A percentile compares a stretch with the other conserved stretches of the same genome.
Evolutionary conservation across 805 yeast genomes (phyloP).

Genomic region (Aciculoconidium aculeatum): DNA sequence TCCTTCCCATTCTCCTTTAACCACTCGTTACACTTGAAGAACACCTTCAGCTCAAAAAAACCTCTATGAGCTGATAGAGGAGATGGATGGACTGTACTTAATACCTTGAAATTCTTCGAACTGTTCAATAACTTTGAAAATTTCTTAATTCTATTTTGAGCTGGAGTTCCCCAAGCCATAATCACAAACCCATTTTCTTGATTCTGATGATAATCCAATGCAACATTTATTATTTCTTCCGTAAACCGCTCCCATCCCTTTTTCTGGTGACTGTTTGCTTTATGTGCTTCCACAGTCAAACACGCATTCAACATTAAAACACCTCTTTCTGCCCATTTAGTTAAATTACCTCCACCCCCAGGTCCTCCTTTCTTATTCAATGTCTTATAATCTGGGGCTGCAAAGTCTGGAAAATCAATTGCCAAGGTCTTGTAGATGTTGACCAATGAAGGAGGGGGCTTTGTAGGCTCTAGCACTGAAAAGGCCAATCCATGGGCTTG

Average conservation of each 20-base stretch:
- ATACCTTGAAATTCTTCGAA: conserved; percentile 39
- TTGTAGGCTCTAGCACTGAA: conserved; percentile 75
- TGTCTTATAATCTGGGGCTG: conserved; percentile 39
- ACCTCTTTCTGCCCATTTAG: conserved; percentile 83
- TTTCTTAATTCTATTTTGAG: conserved; percentile 52
- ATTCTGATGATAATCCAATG: conserved; percentile 42
- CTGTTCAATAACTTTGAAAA: conserved; percentile 18
- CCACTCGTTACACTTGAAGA: conserved; percentile 75
- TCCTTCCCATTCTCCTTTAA: conserved; percentile 35
- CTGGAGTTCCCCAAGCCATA: conserved; percentile 80
- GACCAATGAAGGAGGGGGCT: conserved; percentile 76
- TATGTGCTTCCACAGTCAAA: conserved; percentile 86
- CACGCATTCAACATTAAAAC: conserved; percentile 84
- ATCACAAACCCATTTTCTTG: conserved; percentile 52
- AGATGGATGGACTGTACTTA: conserved; percentile 86
- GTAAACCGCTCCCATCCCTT: conserved; percentile 94
- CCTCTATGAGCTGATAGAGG: conserved; percentile 87
- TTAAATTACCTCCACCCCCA: conserved; percentile 60
- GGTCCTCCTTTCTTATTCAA: conserved; percentile 21
- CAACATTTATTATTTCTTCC: conserved; percentile 52
- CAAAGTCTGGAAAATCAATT: conserved; percentile 62
- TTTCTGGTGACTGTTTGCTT: conserved; percentile 87
- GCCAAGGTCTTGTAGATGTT: conserved; percentile 80
- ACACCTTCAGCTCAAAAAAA: conserved; percentile 74
- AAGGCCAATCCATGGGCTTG: conserved; percentile 98